A percentile compares a stretch with the other conserved stretches of the same genome.
These are phyloP conservation scores for Epichloe elymi DNA, from an alignment of 2,329 filamentous ascomycete genomes.

Conservation along the genomic window DNA sequence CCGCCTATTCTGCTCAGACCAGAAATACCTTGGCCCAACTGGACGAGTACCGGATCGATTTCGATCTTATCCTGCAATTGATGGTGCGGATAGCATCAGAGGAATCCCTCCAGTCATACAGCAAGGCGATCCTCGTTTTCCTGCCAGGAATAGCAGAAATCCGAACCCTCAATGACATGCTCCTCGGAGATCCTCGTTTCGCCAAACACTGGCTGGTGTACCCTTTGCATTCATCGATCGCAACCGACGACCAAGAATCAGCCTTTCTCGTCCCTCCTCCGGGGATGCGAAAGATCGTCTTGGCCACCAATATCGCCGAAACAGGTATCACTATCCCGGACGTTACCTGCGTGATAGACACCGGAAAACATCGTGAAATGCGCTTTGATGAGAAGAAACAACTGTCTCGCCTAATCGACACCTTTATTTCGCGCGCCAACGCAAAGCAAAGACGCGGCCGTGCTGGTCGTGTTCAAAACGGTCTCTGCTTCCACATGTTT, in stretches of 20 bases:
- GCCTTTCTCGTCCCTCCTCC: constrained; percentile 77
- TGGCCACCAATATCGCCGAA: constrained; percentile 96
- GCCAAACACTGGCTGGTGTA: constrained; percentile 70
- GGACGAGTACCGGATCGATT: constrained; percentile 87
- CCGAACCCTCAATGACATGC: constrained; percentile 71
- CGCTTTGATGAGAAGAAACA: constrained; percentile 88
- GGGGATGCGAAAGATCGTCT: constrained; percentile 80
- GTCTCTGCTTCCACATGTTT: constrained; percentile 91
- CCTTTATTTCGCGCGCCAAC: constrained; percentile 90
- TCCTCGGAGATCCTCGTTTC: constrained; percentile 66
- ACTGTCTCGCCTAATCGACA: constrained; percentile 79
- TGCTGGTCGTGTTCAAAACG: constrained; percentile 89
- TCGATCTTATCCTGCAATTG: constrained; percentile 69
- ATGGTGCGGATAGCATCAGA: constrained; percentile 63
- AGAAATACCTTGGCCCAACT: constrained; percentile 61
- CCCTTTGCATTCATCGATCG: constrained; percentile 85
- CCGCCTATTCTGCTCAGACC: constrained; percentile 64
- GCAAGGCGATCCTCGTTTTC: constrained; percentile 88
- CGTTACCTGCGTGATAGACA: constrained; percentile 92
- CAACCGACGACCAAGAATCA: constrained; percentile 89
- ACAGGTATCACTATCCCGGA: constrained; percentile 98
- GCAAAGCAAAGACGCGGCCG: constrained; percentile 89
- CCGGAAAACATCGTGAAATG: constrained; percentile 96
- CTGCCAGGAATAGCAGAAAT: constrained; percentile 92
- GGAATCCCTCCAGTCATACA: constrained; percentile 54